These are phyloP conservation scores for Nicotiana tomentosiformis DNA, from an alignment of 257 asterid genomes.

Conservation along the genomic window DNA sequence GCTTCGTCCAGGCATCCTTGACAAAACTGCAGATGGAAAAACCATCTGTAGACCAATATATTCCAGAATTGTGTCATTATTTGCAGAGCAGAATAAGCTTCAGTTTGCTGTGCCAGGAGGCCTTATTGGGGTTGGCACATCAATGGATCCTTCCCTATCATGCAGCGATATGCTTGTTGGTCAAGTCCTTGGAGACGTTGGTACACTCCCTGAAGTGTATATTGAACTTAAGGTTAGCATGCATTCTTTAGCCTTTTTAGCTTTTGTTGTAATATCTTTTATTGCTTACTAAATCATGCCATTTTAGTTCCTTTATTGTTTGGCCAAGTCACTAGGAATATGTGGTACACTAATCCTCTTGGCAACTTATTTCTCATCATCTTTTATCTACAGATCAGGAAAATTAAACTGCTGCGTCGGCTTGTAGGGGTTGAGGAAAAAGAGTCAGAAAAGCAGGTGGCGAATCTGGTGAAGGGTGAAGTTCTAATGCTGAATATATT, in stretches of 20 bases:
- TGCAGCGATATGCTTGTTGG: conserved; percentile 97
- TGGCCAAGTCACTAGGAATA: neutral
- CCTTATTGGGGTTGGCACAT: conserved; percentile 93
- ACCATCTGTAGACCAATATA: conserved; percentile 87
- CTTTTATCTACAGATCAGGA: conserved; percentile 34
- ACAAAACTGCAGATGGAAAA: conserved; percentile 74
- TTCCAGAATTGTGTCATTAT: conserved; percentile 78
- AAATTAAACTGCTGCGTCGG: conserved; percentile 66
- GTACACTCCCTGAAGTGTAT: conserved; percentile 83
- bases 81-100: conserved; percentile 79
- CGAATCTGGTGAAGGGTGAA: conserved; percentile 79
- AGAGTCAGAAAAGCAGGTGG: conserved; percentile 77
- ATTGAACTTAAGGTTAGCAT: conserved; percentile 70
- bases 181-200: conserved; percentile 96
- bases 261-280: neutral
- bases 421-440: conserved; percentile 89
- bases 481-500: conserved; percentile 92
- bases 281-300: neutral
- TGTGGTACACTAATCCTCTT: neutral
- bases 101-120: conserved; percentile 99
- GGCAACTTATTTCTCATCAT: neutral
- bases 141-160: conserved; percentile 94
- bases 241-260: neutral
- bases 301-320: neutral
- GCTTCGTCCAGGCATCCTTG: conserved; percentile 92